Base-by-base conservation (phyloP, 1,139 yeast genomes). In the Debaryomyces sp. region DNA sequence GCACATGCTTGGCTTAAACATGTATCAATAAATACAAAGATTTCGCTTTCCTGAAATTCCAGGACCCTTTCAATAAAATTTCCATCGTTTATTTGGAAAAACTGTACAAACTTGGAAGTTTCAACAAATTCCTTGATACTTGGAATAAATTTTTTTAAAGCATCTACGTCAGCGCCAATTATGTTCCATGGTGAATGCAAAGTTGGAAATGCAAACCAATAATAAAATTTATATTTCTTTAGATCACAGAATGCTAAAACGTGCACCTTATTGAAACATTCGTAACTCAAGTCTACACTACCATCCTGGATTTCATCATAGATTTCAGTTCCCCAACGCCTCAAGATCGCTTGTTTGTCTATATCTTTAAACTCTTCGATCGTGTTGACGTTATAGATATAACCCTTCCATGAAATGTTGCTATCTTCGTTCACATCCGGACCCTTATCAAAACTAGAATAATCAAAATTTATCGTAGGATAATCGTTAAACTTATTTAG, bases 161-260 rank as follows among this genome's bases (percentile, higher is more conserved):
- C 29, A 22, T 43, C 45, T 2, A 43, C 44, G 7, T 15, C 41
- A 7, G 44, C 44, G 2, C 48, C 50, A 18, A 48, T 37, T 8
- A 64, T 48, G 4, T 22, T 53, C 87, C 83, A 81, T 22, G 64
- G 67, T 7, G 81, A 70, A 33, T 73, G 70, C 18, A 89, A 67
- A 0, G 81, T 72, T 0, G 98, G 97, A 55, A 83, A 84, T 6
- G 92, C 89, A 56, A 89, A 79, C 99, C 99, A 94, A 66, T 92
- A 92, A 59, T 81, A 87, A 62, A 88, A 94, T 58, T 81, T 84
- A 70, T 88, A 91, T 67, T 88, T 89, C 66, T 94, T 94, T 63
- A 94, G 77, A 64, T 95, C 99, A 2, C 96, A 87, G 68, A 84
- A 94, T 37, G 91, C 76, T 36, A 92, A 71, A 1, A 92, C 61